Percentiles rank a stretch among this genome's conserved stretches.
Conservation (phyloP, 257 asterid species). For the Salvia splendens region DNA sequence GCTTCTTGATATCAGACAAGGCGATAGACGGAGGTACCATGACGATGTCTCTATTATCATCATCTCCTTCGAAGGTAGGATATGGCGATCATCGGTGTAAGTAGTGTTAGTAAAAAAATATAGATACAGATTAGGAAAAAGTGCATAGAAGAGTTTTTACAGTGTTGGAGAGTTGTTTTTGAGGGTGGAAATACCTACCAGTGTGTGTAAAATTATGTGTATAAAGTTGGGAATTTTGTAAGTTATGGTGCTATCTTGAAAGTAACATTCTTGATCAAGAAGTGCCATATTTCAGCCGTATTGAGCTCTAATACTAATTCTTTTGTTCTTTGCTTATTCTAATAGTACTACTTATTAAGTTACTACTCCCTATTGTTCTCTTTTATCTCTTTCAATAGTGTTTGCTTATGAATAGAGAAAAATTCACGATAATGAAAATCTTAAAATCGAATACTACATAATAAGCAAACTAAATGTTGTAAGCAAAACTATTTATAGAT, state of each 20-base stretch:
- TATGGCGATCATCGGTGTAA: conserved; percentile 84
- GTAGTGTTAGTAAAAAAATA: conserved; percentile 30
- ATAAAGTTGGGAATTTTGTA: conserved; percentile 34
- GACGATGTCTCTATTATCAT: conserved; percentile 90
- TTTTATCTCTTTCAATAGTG: not conserved
- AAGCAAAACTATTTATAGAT: too few relatives aligned
- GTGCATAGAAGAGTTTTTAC: conserved; percentile 27
- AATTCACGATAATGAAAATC: too few relatives aligned
- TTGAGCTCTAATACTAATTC: conserved; percentile 32
- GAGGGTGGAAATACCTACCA: conserved; percentile 14
- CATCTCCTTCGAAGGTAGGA: conserved; percentile 90
- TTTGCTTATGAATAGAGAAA: not conserved
- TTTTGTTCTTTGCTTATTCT: conserved; percentile 33
- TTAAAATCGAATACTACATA: too few relatives aligned
- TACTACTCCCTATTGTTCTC: not conserved
- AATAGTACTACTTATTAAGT: not conserved
- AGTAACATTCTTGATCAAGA: conserved; percentile 32
- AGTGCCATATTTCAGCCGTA: conserved; percentile 11
- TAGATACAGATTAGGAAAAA: conserved; percentile 23
- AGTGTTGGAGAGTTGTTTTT: conserved; percentile 14
- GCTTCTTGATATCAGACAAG: conserved; percentile 89
- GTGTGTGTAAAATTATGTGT: conserved; percentile 39
- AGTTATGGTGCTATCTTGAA: conserved; percentile 30
- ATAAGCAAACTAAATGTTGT: too few relatives aligned
- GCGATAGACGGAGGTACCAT: conserved; percentile 81